Evolutionary conservation across 225 moss, liverwort and hornwort species (phyloP).

Genomic region (Physcomitrellopsis africana): DNA sequence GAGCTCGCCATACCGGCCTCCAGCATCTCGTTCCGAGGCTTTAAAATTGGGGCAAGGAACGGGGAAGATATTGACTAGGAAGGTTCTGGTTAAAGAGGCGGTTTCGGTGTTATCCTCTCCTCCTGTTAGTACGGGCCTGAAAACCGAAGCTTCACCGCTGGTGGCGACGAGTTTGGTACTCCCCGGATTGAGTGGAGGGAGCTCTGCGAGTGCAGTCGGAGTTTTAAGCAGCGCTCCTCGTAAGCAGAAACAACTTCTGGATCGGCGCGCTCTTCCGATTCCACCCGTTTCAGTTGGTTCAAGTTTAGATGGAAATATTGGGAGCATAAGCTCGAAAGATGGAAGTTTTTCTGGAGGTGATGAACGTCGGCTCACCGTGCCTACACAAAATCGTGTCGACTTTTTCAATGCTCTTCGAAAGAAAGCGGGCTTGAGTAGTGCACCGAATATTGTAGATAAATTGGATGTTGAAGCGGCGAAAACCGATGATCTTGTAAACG

Average conservation of each 20-base stretch:
- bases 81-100: constrained; percentile 52
- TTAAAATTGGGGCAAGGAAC: constrained; percentile 54
- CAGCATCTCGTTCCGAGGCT: constrained; percentile 57
- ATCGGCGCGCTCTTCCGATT: constrained; percentile 72
- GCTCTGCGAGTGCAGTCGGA: constrained; percentile 29
- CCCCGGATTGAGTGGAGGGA: constrained; percentile 36
- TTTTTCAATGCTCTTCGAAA: constrained; percentile 74
- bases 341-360: constrained; percentile 51
- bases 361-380: constrained; percentile 57
- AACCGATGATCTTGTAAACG: constrained; percentile 53
- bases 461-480: constrained; percentile 42
- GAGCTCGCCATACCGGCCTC: constrained; percentile 62
- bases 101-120: constrained; percentile 39
- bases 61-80: constrained; percentile 59
- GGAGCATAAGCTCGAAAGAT: constrained; percentile 54
- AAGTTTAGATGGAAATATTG: constrained; percentile 54
- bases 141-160: constrained; percentile 42
- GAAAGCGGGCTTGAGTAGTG: constrained; percentile 54
- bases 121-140: constrained; percentile 37
- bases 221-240: constrained; percentile 41
- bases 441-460: constrained; percentile 53
- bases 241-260: constrained; percentile 72
- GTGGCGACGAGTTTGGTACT: constrained; percentile 29
- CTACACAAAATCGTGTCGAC: constrained; percentile 71
- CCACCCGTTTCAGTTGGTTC: constrained; percentile 36